These are phyloP conservation scores for Ogataea zsoltii DNA, from an alignment of 805 yeast genomes.

Conservation along the genomic window DNA sequence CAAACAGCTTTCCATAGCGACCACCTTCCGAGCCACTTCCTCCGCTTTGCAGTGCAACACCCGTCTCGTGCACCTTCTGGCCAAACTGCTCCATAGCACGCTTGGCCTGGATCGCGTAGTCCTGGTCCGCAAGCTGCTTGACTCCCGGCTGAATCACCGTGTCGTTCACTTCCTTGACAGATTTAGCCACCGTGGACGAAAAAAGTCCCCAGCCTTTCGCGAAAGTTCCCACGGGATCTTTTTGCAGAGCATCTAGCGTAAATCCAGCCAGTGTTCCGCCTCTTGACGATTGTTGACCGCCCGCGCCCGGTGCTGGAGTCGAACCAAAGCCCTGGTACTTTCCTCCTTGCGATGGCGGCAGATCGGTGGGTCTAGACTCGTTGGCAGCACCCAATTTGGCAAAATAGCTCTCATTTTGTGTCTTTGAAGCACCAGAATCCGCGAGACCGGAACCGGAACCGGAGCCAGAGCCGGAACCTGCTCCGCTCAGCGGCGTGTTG, in stretches of 20 bases:
- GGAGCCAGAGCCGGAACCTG: conserved; percentile 3
- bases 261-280: conserved; percentile 53
- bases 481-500: background rate
- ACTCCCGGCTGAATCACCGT: conserved; percentile 89
- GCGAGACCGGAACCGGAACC: conserved; percentile 8
- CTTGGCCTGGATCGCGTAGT: conserved; percentile 75
- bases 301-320: conserved; percentile 51
- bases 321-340: conserved; percentile 90
- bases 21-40: conserved; percentile 30
- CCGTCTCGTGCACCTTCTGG: conserved; percentile 87
- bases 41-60: conserved; percentile 67
- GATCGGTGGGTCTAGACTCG: conserved; percentile 67
- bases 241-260: conserved; percentile 67
- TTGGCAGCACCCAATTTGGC: conserved; percentile 75
- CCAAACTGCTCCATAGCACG: conserved; percentile 98
- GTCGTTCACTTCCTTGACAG: conserved; percentile 83
- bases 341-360: conserved; percentile 95
- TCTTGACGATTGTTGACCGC: conserved; percentile 13
- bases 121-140: conserved; percentile 76
- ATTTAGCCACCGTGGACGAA: conserved; percentile 79
- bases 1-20: conserved; percentile 56
- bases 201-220: conserved; percentile 94
- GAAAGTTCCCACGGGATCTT: conserved; percentile 89
- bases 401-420: conserved; percentile 79
- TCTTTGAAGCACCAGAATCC: conserved; percentile 39